Conservation (phyloP, 371 early-diverging fungal genomes). For the Apophysomyces elegans region DNA sequence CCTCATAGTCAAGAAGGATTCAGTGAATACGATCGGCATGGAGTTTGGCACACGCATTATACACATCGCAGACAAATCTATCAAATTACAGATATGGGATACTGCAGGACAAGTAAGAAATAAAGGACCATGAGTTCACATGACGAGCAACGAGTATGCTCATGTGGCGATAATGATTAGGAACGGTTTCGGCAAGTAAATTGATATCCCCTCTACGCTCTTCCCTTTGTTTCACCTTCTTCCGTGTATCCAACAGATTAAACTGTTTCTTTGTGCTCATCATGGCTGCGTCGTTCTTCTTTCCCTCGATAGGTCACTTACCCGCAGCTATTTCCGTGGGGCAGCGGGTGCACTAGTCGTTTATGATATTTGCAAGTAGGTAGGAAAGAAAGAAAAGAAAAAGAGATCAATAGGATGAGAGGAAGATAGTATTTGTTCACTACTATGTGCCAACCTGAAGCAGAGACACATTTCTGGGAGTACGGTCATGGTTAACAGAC, state of each 20-base stretch:
- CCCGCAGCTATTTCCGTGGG: slow-evolving; percentile 74
- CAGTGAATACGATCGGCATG: slow-evolving; percentile 73
- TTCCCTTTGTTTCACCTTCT: not conserved
- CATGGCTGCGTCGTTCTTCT: not conserved
- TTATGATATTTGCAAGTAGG: slow-evolving; percentile 71
- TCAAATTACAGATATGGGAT: slow-evolving; percentile 87
- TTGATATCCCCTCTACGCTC: not conserved
- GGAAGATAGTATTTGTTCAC: not conserved
- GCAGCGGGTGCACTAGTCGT: slow-evolving; percentile 74
- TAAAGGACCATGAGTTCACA: slow-evolving; percentile 1
- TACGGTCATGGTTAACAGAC: slow-evolving; percentile 70
- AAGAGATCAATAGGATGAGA: not conserved
- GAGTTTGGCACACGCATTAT: slow-evolving; percentile 72
- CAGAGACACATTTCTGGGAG: slow-evolving; percentile 60
- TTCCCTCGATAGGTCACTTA: slow-evolving; percentile 61
- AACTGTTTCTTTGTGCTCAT: not conserved
- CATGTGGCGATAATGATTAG: slow-evolving; percentile 23
- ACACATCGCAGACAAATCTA: slow-evolving; percentile 64
- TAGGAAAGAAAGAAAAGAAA: slow-evolving; percentile 14
- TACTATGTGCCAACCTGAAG: slow-evolving; percentile 26
- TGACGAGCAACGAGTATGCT: slow-evolving; percentile 4
- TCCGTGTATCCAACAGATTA: not conserved
- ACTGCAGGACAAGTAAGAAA: slow-evolving; percentile 79
- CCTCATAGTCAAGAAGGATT: slow-evolving; percentile 59
- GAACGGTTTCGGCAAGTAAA: slow-evolving; percentile 73